These are phyloP conservation scores for Leucocoprinus sp. DNA, from an alignment of 768 basidiomycete species.

Conservation along the genomic window DNA sequence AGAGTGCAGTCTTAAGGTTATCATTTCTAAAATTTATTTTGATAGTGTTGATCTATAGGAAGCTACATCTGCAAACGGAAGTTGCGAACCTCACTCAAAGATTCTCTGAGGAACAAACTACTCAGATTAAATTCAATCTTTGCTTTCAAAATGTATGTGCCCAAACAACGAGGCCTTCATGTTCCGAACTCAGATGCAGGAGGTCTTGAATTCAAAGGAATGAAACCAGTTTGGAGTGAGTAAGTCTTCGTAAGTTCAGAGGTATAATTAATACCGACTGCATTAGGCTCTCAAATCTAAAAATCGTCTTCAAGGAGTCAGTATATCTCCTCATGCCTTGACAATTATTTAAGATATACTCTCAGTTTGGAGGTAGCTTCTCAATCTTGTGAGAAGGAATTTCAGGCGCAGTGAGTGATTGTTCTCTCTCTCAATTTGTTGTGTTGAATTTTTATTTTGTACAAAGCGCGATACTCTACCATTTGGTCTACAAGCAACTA, in stretches of 20 bases:
- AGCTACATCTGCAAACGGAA: conserved; percentile 1
- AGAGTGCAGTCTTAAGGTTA: conserved; percentile 12
- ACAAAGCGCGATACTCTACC: conserved; percentile 17
- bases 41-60: neutral
- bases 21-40: neutral
- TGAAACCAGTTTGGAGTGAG: conserved; percentile 6
- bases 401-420: neutral
- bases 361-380: neutral
- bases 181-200: conserved; percentile 5
- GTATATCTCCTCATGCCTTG: neutral
- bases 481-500: conserved; percentile 17
- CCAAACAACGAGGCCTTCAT: conserved; percentile 4
- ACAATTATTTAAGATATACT: neutral
- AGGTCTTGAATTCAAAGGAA: neutral
- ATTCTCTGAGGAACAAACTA: neutral
- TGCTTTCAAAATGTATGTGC: no score
- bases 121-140: conserved; percentile 7
- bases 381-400: conserved; percentile 1
- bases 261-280: neutral
- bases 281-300: neutral
- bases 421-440: neutral
- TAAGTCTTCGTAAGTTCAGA: neutral
- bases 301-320: conserved; percentile 3
- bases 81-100: neutral
- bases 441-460: neutral